Base-by-base conservation (phyloP, 257 asterid species). In the Solanum sejunctum region DNA sequence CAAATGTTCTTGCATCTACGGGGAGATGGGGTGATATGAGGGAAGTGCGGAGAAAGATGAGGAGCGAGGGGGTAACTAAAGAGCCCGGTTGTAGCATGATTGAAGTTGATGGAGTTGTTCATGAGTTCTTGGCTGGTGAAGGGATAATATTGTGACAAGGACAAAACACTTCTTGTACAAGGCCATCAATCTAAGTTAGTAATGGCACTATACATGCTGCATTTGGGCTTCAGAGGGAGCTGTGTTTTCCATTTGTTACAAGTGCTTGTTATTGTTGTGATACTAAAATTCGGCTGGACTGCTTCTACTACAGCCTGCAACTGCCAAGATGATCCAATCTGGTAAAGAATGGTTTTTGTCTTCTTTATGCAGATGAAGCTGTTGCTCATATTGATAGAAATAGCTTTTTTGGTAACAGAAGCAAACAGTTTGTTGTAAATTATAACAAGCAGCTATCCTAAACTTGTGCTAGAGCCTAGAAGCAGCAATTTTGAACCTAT, bases 111-210 rank as follows among this genome's bases (percentile, higher is more conserved):
- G 92, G 92, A 64, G 72, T 55, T 63, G 89, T 88, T 66, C 88
- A 71, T 1, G 88, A 88, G 85, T 88, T 89, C 84, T 88, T 89
- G 86, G 89, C 90, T 57, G 90, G 92, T 47, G 85, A 88, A 85
- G 90, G 89, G 71, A 83, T 89, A 10, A 83, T 86, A 26, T 7
- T 78, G 26, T 78, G 28, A 78, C 49, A 16, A 23, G 64, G 18
- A 52, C 1, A 52, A 78, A 52, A 52, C 20, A 51, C 82, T 26
- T 78, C 7, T 52, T 78, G 64, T 11, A 26, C 45, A 51, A 73
- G 41, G 58, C 57, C 58, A 73, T 45, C 57, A 45, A 73, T 45
- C 36, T 73, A 12, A 73, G 45, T 43, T 49, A 73, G 81, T 73
- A 45, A 73, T 45, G 52, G 80, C 20, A 45, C 57, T n/a, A 45